Evolutionary conservation across 371 early-diverging fungal species (phyloP).

Genomic region (Syncephalastrum racemosum): DNA sequence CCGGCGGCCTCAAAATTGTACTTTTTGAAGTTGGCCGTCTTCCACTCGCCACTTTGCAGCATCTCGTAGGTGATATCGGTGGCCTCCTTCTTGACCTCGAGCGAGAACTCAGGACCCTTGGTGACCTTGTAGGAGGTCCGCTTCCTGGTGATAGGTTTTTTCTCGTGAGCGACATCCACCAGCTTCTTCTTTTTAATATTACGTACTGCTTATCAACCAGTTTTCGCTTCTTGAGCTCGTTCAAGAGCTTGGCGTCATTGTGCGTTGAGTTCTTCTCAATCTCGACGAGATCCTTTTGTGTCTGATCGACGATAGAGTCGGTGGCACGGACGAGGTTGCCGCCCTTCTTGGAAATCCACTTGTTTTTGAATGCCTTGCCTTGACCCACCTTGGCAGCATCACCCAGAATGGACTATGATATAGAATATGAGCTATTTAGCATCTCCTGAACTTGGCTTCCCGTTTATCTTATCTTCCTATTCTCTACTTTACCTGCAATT

Average conservation of each 20-base stretch:
- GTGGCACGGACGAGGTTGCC: constrained; percentile 69
- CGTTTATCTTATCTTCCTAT: background rate
- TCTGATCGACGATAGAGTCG: constrained; percentile 83
- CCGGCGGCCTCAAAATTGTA: constrained; percentile 98
- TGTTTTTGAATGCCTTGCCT: constrained; percentile 94
- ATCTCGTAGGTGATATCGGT: constrained; percentile 97
- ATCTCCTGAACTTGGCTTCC: too few relatives aligned
- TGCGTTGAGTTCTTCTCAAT: constrained; percentile 69
- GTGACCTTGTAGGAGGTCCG: constrained; percentile 78
- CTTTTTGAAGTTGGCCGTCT: constrained; percentile 91
- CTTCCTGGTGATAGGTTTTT: constrained; percentile 61
- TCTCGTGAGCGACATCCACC: background rate
- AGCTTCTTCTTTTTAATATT: constrained; percentile 4
- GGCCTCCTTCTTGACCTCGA: constrained; percentile 80
- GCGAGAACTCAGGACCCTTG: constrained; percentile 91
- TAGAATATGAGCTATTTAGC: too few relatives aligned
- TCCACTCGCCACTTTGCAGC: constrained; percentile 93
- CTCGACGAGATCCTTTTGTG: constrained; percentile 71
- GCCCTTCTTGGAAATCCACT: constrained; percentile 91
- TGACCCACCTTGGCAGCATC: constrained; percentile 88
- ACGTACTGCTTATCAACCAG: constrained; percentile 75
- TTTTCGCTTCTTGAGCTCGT: constrained; percentile 89
- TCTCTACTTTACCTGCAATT: constrained; percentile 61
- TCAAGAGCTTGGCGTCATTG: constrained; percentile 63
- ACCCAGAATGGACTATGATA: constrained; percentile 56